A percentile compares a stretch with the other conserved stretches of the same genome.
Conservation (phyloP, 768 basidiomycete genomes). For the Boletus bicolor region DNA sequence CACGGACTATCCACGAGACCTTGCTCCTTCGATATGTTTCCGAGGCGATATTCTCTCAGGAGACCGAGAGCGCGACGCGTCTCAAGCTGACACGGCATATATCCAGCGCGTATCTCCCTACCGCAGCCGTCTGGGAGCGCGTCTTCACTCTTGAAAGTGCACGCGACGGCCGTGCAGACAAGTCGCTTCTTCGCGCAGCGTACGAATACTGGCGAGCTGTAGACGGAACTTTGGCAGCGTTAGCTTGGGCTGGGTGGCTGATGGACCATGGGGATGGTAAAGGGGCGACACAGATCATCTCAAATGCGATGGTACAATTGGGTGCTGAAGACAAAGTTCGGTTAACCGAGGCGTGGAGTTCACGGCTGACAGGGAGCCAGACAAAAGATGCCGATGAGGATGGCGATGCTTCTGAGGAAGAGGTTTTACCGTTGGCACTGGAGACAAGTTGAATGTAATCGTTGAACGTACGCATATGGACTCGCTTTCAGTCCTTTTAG, state of each 20-base stretch:
- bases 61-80: conserved; percentile 15
- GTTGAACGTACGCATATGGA: background rate
- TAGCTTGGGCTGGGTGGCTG: conserved; percentile 50
- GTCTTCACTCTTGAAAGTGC: conserved; percentile 36
- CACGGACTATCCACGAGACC: conserved; percentile 42
- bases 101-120: conserved; percentile 40
- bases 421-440: conserved; percentile 13
- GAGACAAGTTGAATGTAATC: conserved; percentile 6
- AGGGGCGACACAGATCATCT: conserved; percentile 39
- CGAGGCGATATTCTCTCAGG: conserved; percentile 25
- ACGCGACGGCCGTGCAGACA: conserved; percentile 17
- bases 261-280: conserved; percentile 38
- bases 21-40: conserved; percentile 47
- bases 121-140: conserved; percentile 41
- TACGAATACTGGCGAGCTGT: conserved; percentile 44
- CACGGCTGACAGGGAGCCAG: conserved; percentile 13
- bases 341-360: conserved; percentile 38
- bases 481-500: background rate
- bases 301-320: conserved; percentile 30
- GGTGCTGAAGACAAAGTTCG: conserved; percentile 26
- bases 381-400: conserved; percentile 6
- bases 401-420: conserved; percentile 8
- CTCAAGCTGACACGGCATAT: conserved; percentile 39
- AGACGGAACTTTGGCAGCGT: conserved; percentile 37
- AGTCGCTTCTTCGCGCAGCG: conserved; percentile 21